Base-by-base conservation (phyloP, 2,329 filamentous ascomycete species). In the Didymella exigua region DNA sequence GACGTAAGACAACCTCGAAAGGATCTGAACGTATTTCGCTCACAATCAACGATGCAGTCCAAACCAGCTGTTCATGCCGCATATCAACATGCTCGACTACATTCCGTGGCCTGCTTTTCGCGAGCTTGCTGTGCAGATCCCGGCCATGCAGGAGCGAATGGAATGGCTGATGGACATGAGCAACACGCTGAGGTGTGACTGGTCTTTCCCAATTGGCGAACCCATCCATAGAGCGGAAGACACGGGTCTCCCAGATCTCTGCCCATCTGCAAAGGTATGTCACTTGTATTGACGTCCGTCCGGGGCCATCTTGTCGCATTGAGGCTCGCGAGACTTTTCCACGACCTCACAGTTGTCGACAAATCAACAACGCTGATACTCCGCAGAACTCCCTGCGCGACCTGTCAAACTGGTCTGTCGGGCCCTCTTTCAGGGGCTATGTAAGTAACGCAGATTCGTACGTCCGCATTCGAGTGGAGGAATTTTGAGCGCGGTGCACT, bases 11-110 rank as follows among this genome's bases (percentile, higher is more conserved):
- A 21, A 29, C 24, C 21, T 13, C 7, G 26, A 26, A 14, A 11
- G 3, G 16, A n/a, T 11, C 13, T 7, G 13, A 4, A 11, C 14
- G 21, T 11, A 16, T 2, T 11, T n/a, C 34, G 24, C 49, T 49
- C 16, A 47, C 36, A 19, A n/a, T 41, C 29, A 4, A n/a, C 29
- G 5, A 29, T 45, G 18, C 33, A 64, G 61, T 2, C 65, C 63
- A 5, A 68, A 68, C 23, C 65, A 68, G 13, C 52, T 68, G 3
- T 66, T 68, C 29, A 68, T 68, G 65, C 62, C 63, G 1, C 65
- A 68, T 26, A 68, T 65, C 48, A 64, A 34, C 14, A 62, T 62
- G 13, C 46, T 67, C 24, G 65, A 68, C 26, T 67, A 59, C 24
- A 42, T 68, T 19, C 44, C 58, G 13, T 68, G 65, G 65, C 65